Percentiles rank a stretch among this genome's conserved stretches.
phyloP scores from a whole-genome alignment of 768 basidiomycete genomes.

The Auricularia auricula-judae region DNA sequence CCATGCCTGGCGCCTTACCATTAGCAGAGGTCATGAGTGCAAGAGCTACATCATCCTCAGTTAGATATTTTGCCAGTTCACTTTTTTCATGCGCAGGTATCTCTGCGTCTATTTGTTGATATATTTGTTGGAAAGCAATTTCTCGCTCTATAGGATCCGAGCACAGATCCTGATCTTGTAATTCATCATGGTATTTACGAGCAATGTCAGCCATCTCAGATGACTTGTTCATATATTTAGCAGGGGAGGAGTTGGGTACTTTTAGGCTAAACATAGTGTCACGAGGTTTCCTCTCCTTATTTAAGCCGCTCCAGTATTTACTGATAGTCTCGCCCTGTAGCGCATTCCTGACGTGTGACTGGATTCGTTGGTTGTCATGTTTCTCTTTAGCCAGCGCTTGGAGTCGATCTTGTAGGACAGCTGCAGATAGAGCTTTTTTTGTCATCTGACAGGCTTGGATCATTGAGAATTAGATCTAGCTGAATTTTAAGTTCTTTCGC shows the following conservation, averaged over 20 bases:
- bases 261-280: neutral
- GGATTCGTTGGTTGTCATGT: neutral
- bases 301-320: neutral
- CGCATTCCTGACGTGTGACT: neutral
- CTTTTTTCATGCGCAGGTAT: conserved; percentile 5
- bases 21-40: neutral
- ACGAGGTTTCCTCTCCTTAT: neutral
- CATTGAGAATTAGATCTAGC: neutral
- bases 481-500: neutral
- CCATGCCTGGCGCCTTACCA: neutral
- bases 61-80: conserved; percentile 17
- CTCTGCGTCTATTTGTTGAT: neutral
- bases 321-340: neutral
- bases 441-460: neutral
- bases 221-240: neutral
- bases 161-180: neutral
- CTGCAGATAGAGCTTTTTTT: neutral
- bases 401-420: neutral
- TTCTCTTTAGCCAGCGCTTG: neutral
- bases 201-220: neutral
- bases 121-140: neutral
- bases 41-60: neutral
- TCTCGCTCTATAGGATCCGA: neutral
- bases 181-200: neutral
- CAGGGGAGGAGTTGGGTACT: neutral